Conservation (phyloP, 106 monocot species). For the Chionographis japonica region DNA sequence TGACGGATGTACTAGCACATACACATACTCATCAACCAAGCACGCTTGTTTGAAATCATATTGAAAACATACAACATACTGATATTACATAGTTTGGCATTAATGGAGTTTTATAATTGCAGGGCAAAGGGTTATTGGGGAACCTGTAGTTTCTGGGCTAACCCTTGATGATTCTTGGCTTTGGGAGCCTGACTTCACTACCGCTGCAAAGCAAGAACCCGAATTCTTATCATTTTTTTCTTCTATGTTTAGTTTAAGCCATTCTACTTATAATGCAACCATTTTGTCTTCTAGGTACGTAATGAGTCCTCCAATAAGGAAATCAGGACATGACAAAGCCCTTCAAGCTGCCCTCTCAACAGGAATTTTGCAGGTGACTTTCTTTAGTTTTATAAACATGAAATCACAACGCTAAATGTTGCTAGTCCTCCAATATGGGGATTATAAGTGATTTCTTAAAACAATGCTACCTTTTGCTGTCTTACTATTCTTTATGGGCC, state of each 20-base stretch:
- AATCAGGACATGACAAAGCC: constrained; percentile 75
- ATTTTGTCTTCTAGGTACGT: constrained; percentile 60
- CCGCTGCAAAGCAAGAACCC: constrained; percentile 70
- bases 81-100: not conserved
- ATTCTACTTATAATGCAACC: not conserved
- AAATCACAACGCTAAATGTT: not conserved
- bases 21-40: too few relatives aligned
- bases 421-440: too few relatives aligned
- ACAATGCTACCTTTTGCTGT: too few relatives aligned
- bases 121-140: constrained; percentile 95
- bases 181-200: constrained; percentile 88
- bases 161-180: constrained; percentile 89
- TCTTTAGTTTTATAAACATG: not conserved
- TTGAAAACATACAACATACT: too few relatives aligned
- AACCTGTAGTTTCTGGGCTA: constrained; percentile 97
- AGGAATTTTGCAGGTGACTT: constrained; percentile 77
- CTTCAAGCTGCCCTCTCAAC: constrained; percentile 93
- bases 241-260: not conserved
- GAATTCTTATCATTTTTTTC: not conserved
- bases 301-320: constrained; percentile 96
- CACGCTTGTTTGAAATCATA: too few relatives aligned
- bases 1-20: too few relatives aligned
- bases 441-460: too few relatives aligned
- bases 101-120: constrained; percentile 13
- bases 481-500: too few relatives aligned